Conservation (phyloP, 192 early-diverging fungal species). For the Phycomyces blakesleeanus region DNA sequence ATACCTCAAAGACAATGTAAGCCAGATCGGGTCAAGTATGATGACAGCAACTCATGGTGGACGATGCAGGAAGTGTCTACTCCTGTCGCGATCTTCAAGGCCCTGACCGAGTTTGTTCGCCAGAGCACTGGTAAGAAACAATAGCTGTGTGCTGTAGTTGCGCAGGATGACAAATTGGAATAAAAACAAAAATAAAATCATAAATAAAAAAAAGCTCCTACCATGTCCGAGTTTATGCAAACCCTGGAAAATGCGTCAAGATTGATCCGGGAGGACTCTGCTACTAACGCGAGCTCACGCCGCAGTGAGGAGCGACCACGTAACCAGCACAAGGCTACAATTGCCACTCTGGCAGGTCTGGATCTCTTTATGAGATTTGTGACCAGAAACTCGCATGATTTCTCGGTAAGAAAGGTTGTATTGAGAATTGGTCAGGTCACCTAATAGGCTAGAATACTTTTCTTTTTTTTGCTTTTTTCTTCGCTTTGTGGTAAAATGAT, state of each 20-base stretch:
- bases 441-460: conserved; percentile 21
- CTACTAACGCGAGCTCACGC: conserved; percentile 1
- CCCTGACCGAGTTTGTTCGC: conserved; percentile 65
- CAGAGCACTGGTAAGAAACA: conserved; percentile 44
- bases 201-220: conserved; percentile 58
- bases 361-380: conserved; percentile 78
- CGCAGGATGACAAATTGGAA: background rate
- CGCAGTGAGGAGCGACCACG: conserved; percentile 4
- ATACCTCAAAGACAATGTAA: background rate
- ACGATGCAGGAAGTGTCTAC: conserved; percentile 57
- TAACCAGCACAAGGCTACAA: conserved; percentile 55
- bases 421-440: conserved; percentile 21
- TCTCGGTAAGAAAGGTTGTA: conserved; percentile 41
- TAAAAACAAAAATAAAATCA: background rate
- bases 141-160: background rate
- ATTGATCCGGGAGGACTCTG: conserved; percentile 59
- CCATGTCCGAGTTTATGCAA: conserved; percentile 85
- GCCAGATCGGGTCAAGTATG: background rate
- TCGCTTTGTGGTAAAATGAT: background rate
- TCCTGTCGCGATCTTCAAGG: conserved; percentile 72
- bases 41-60: background rate
- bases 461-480: background rate
- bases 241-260: conserved; percentile 65
- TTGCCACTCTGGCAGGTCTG: conserved; percentile 83
- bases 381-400: conserved; percentile 55